These are phyloP conservation scores for Xylaria nigripes DNA, from an alignment of 495 filamentous ascomycete species.

Conservation along the genomic window DNA sequence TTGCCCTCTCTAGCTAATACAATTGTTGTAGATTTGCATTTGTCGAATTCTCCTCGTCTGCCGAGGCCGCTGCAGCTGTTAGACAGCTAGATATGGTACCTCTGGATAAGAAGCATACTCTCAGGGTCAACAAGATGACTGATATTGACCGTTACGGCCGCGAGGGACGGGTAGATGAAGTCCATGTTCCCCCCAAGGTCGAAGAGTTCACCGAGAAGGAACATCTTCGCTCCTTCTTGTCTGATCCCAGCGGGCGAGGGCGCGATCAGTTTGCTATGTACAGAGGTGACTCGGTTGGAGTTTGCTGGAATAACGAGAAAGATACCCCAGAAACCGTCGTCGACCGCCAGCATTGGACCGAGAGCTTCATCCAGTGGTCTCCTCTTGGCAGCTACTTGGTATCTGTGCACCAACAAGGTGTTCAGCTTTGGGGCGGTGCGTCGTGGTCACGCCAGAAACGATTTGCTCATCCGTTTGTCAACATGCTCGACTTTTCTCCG, in stretches of 20 bases:
- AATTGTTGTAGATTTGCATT: conserved; percentile 65
- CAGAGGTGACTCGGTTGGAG: conserved; percentile 78
- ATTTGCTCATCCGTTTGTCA: conserved; percentile 90
- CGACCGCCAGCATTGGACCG: conserved; percentile 90
- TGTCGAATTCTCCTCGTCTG: conserved; percentile 89
- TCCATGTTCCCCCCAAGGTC: conserved; percentile 68
- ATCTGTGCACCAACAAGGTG: conserved; percentile 89
- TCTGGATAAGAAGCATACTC: conserved; percentile 91
- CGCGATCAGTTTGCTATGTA: conserved; percentile 93
- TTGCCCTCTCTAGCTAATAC: conserved; percentile 4
- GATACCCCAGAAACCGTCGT: conserved; percentile 81
- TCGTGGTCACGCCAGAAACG: conserved; percentile 85
- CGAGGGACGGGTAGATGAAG: conserved; percentile 85
- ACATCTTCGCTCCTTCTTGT: conserved; percentile 88
- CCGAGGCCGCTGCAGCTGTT: conserved; percentile 79
- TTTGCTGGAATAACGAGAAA: conserved; percentile 97
- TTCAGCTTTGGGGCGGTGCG: conserved; percentile 90
- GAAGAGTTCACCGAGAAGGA: conserved; percentile 83
- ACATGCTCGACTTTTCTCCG: conserved; percentile 92
- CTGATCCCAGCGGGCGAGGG: conserved; percentile 73
- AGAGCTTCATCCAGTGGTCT: conserved; percentile 95
- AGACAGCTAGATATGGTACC: conserved; percentile 74
- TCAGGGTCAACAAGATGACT: conserved; percentile 94
- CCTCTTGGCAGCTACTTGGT: conserved; percentile 88
- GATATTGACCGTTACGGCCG: conserved; percentile 94